Evolutionary conservation across 1,139 yeast genomes (phyloP), one percentile per base, ranked within the genome.

Genomic region (Casaregolazyma lundiana): DNA sequence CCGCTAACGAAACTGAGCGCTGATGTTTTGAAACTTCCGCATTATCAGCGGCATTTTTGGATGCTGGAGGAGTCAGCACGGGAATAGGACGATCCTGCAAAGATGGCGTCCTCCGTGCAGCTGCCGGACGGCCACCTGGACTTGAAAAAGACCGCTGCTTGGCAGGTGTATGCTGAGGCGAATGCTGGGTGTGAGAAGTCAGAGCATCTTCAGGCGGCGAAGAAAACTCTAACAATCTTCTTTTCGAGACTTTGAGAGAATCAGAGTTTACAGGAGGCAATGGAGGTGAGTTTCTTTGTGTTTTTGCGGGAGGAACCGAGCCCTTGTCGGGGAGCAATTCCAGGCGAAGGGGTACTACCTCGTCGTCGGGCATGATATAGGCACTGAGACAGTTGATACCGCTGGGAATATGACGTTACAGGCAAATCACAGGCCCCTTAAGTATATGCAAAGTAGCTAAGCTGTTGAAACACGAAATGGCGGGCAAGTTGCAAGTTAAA

Each of bases 61-160:
- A 47, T 3, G 53, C 41, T 5, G 64, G 64, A 8, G 64, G 64
- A 11, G 64, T 58, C 13, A 61, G 50, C 9, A 57, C 59, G 1
- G 65, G 65, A 15, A 61, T 58, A 2, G 65, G 65, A 26, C 56
- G 44, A 41, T 61, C 65, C 40, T 54, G 58, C 26, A 61, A 45
- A 26, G 65, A 61, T 4, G 65, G 65, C 3, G 64, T 59, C 17
- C 64, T 47, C 40, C 50, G 44, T 15, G 50, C 50, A 4, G 47
- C 17, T 8, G 48, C 38, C 15, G 46, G 44, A 5, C 46, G 42
- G 4, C 32, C 32, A 2, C 32, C 32, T 6, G 64, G 64, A 6
- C 58, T 50, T 5, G 63, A 54, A 34, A 58, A 50, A 5, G 62
- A 56, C 22, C 64, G 49, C 21, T 43, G 49, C 39, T 61, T 60